Percentiles rank a stretch among this genome's conserved stretches.
Evolutionary conservation across 345 rosid genomes (phyloP).

Genomic region (Rhodamnia argentea): DNA sequence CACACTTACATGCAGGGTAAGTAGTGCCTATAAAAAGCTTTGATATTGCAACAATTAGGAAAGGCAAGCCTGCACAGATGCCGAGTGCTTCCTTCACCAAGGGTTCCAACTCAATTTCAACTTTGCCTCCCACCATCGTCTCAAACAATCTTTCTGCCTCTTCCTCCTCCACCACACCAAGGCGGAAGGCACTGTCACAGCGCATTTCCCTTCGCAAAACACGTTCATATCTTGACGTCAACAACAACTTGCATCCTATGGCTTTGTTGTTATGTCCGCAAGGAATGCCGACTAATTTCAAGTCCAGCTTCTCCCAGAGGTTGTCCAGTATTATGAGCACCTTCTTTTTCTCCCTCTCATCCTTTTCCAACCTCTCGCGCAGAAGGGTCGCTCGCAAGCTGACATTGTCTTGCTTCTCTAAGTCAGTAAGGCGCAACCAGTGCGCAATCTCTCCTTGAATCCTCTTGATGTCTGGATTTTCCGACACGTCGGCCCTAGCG

Average conservation of each 20-base stretch:
- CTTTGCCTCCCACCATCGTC: background rate
- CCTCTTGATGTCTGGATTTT: background rate
- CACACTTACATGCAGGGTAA: too few species aligned
- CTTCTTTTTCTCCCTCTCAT: rapidly evolving
- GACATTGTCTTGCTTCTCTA: too few species aligned
- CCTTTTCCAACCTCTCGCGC: too few species aligned
- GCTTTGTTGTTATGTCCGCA: background rate
- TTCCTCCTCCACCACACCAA: rapidly evolving
- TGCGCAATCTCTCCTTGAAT: background rate
- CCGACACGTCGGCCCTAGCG: background rate
- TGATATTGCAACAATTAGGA: rapidly evolving
- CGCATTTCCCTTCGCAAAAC: background rate
- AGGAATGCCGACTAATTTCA: background rate
- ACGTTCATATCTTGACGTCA: rapidly evolving
- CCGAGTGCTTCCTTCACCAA: background rate
- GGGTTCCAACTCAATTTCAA: rapidly evolving
- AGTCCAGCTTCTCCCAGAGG: rapidly evolving
- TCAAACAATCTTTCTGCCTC: background rate
- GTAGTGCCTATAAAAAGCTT: background rate
- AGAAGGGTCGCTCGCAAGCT: too few species aligned
- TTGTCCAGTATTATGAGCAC: background rate
- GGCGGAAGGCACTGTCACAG: background rate
- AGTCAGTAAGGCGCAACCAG: too few species aligned
- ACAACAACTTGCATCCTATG: background rate
- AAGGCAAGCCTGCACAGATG: background rate